Base-by-base conservation (phyloP, 2,329 filamentous ascomycete genomes). In the Colletotrichum liaoningense region DNA sequence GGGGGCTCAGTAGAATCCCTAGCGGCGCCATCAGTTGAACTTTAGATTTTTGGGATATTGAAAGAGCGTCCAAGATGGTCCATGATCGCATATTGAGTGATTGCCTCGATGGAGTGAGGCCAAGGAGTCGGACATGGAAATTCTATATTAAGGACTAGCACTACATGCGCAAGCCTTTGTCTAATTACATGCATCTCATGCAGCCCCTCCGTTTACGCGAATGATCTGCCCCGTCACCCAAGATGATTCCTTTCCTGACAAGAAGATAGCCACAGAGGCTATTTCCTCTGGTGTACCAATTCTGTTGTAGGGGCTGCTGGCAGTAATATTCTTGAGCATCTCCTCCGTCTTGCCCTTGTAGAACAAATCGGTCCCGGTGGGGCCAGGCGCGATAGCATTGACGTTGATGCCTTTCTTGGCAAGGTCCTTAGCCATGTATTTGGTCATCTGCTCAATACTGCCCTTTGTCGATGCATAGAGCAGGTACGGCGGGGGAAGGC, bases 361-460 rank as follows among this genome's bases (percentile, higher is more conserved):
- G 78, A 91, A 91, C 38, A 91, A 78, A 5, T 90, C 88, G 0
- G 89, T 91, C 0, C 79, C 86, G 0, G 88, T 91, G 1, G 89
- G 88, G 0, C 81, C 81, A 1, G 81, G 81, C 5, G 79, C 81
- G 2, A 83, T 78, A 9, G 83, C 83, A 68, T 87, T 87, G 71
- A 87, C 84, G 4, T 80, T 82, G 78, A 87, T 84, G 16, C 84
- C 83, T 54, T 79, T 79, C 24, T 78, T 80, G 1, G 84, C 88
- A 26, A 91, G 84, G 65, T 90, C 89, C 79, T 90, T 91, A 57
- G 87, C 84, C 73, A 91, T 79, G 3, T 87, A 80, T 12, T 88
- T 85, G 0, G 86, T 86, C 82, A 91, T 86, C 79, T 91, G 88
- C 79, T 92, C 89, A 54, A 92, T 84, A 9, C 89, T 88, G 60